Conservation (phyloP, 805 yeast genomes). For the Candida xyloterini region DNA sequence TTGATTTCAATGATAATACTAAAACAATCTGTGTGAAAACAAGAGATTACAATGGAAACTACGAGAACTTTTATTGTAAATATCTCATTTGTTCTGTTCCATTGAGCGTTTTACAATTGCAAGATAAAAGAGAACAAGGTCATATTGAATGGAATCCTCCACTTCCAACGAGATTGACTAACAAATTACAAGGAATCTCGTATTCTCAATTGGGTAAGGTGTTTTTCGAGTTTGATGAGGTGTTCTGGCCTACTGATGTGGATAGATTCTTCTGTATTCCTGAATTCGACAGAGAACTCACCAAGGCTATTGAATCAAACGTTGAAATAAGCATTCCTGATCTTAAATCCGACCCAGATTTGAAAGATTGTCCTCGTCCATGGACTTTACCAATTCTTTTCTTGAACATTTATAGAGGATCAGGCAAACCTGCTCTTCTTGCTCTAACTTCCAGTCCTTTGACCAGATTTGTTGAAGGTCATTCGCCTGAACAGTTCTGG, state of each 20-base stretch:
- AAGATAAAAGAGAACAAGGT: slow-evolving; percentile 25
- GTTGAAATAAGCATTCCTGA: background rate
- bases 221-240: slow-evolving; percentile 42
- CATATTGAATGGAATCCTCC: slow-evolving; percentile 32
- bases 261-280: slow-evolving; percentile 35
- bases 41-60: slow-evolving; percentile 10
- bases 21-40: slow-evolving; percentile 22
- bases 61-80: slow-evolving; percentile 28
- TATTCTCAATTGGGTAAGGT: slow-evolving; percentile 48
- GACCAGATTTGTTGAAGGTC: slow-evolving; percentile 45
- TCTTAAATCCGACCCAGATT: slow-evolving; percentile 10
- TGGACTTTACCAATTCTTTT: slow-evolving; percentile 31
- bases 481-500: slow-evolving; percentile 43
- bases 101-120: slow-evolving; percentile 42
- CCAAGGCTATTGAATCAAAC: slow-evolving; percentile 13
- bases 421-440: slow-evolving; percentile 39
- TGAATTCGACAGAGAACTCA: slow-evolving; percentile 26
- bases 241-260: slow-evolving; percentile 42
- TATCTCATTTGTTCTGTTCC: slow-evolving; percentile 51
- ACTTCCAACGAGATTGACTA: slow-evolving; percentile 34
- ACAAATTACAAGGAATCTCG: slow-evolving; percentile 30
- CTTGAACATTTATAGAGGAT: slow-evolving; percentile 29
- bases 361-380: slow-evolving; percentile 18
- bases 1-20: slow-evolving; percentile 21
- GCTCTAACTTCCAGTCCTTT: slow-evolving; percentile 48